Percentiles rank a stretch among this genome's conserved stretches.
Conservation (phyloP, 192 early-diverging fungal species). For the Dispira simplex region DNA sequence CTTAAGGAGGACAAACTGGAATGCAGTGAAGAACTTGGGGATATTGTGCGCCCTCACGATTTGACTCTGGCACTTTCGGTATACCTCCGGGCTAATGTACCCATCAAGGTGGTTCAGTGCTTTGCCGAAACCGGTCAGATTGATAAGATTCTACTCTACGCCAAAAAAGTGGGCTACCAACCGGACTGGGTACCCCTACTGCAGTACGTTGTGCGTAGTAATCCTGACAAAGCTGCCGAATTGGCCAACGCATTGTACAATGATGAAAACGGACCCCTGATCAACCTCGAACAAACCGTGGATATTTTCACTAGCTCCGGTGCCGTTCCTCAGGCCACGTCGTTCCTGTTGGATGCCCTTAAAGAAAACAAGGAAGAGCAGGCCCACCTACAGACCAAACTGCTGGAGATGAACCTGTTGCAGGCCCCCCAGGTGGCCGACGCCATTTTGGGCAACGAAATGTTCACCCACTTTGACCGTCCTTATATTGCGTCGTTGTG, state of each 20-base stretch:
- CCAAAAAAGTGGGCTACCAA: conserved; percentile 82
- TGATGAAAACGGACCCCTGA: conserved; percentile 65
- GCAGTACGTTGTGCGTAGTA: conserved; percentile 76
- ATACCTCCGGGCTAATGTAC: conserved; percentile 86
- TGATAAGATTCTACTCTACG: conserved; percentile 91
- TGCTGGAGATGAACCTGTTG: conserved; percentile 95
- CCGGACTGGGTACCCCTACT: conserved; percentile 87
- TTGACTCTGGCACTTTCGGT: conserved; percentile 82
- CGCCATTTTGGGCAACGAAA: conserved; percentile 89
- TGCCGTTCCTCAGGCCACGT: conserved; percentile 92
- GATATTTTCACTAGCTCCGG: conserved; percentile 86
- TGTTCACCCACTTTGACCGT: conserved; percentile 93
- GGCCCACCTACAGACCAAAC: conserved; percentile 78
- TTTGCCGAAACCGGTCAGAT: conserved; percentile 94
- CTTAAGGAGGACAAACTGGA: conserved; percentile 97
- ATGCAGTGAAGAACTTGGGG: conserved; percentile 96
- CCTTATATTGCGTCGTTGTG: conserved; percentile 81
- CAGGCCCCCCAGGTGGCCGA: conserved; percentile 97
- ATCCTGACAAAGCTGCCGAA: conserved; percentile 87
- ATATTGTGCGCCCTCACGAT: conserved; percentile 88
- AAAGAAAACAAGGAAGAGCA: conserved; percentile 89
- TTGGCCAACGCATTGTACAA: conserved; percentile 81
- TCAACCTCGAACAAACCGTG: conserved; percentile 79
- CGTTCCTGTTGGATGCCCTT: conserved; percentile 91
- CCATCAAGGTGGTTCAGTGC: conserved; percentile 88